Evolutionary conservation across 2,329 filamentous ascomycete genomes (phyloP).

Genomic region (Emmonsiellopsis sp.): DNA sequence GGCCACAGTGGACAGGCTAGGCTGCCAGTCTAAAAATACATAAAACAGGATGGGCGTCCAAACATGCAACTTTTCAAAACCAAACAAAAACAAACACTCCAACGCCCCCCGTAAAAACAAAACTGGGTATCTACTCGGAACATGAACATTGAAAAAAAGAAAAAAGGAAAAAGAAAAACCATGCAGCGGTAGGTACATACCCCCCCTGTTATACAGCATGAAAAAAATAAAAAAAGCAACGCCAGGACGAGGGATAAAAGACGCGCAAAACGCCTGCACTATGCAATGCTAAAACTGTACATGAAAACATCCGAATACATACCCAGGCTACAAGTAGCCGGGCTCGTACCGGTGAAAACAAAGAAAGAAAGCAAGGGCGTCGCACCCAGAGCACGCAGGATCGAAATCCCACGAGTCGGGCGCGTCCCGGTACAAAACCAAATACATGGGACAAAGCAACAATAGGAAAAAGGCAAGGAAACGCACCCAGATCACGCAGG

Average conservation of each 20-base stretch:
- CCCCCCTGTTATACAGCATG: background rate
- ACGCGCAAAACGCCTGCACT: background rate
- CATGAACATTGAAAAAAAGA: background rate
- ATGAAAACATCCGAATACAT: background rate
- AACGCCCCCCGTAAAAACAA: background rate
- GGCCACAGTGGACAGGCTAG: too few relatives aligned
- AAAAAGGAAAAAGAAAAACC: background rate
- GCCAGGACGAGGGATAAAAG: background rate
- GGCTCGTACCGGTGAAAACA: background rate
- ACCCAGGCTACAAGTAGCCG: background rate
- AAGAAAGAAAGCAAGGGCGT: background rate
- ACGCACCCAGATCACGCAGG: background rate
- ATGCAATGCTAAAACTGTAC: background rate
- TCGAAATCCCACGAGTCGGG: background rate
- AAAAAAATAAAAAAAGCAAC: background rate
- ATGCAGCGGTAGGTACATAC: background rate
- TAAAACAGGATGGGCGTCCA: background rate
- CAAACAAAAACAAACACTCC: background rate
- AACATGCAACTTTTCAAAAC: background rate
- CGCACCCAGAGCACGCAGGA: background rate
- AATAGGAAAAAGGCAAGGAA: background rate
- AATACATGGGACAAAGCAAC: background rate
- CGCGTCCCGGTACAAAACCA: background rate
- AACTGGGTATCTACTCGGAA: slow-evolving; percentile 1
- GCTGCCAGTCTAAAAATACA: background rate